These are phyloP conservation scores for Cryptosporidium bovis DNA, from an alignment of 169 alveolate genomes.

Conservation along the genomic window DNA sequence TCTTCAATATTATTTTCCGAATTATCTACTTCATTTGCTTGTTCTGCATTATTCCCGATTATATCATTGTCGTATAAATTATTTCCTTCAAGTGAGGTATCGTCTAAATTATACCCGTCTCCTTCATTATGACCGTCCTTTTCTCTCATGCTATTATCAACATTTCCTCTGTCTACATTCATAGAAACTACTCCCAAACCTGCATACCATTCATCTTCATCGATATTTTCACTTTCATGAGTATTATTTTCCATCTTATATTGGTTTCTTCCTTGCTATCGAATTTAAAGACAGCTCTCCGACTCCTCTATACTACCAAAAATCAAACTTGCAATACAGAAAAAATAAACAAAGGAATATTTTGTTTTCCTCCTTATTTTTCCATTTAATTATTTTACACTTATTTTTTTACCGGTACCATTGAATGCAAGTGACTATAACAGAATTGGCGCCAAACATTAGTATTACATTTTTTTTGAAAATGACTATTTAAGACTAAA, in stretches of 20 bases:
- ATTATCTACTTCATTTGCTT: background rate
- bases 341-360: background rate
- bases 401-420: background rate
- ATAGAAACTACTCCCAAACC: conserved; percentile 72
- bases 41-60: background rate
- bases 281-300: too few species aligned
- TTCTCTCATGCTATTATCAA: background rate
- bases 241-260: conserved; percentile 43
- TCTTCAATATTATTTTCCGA: background rate
- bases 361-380: background rate
- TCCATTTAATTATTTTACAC: background rate
- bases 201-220: conserved; percentile 75
- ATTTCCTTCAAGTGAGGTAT: background rate
- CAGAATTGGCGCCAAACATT: background rate
- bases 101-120: background rate
- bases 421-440: background rate
- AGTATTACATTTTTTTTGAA: too few species aligned
- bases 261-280: too few species aligned
- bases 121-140: background rate
- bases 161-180: conserved; percentile 1
- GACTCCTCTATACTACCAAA: too few species aligned
- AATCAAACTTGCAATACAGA: too few species aligned
- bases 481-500: too few species aligned
- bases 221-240: conserved; percentile 50
- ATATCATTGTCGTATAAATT: background rate